Evolutionary conservation across 768 basidiomycete genomes (phyloP).

Genomic region (Phallus indusiatus): DNA sequence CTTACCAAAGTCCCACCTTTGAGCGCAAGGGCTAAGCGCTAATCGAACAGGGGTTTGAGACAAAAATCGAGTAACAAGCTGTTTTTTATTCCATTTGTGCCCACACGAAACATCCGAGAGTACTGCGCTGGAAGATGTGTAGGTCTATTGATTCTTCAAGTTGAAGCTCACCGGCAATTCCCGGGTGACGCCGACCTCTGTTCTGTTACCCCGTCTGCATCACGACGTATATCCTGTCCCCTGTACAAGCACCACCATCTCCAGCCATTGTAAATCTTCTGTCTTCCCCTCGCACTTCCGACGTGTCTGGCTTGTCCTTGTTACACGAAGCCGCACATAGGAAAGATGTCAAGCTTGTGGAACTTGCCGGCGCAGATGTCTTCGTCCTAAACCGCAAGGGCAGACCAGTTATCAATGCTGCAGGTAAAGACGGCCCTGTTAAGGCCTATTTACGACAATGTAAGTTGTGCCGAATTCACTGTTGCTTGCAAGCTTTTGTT

Average conservation of each 20-base stretch:
- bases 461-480: constrained; percentile 37
- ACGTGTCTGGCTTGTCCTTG: constrained; percentile 64
- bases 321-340: constrained; percentile 82
- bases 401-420: constrained; percentile 52
- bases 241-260: constrained; percentile 22
- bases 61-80: too few species aligned
- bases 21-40: too few species aligned
- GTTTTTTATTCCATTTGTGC: too few species aligned
- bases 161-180: too few species aligned
- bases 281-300: constrained; percentile 55
- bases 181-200: too few species aligned
- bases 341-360: constrained; percentile 71
- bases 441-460: constrained; percentile 78
- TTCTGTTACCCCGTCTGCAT: too few species aligned
- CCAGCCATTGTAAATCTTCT: constrained; percentile 47
- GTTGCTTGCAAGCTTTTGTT: neutral
- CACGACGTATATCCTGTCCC: constrained; percentile 66
- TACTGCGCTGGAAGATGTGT: too few species aligned
- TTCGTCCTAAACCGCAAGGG: constrained; percentile 76
- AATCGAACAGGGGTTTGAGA: too few species aligned
- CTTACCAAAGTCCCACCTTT: too few species aligned
- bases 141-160: too few species aligned
- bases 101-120: too few species aligned
- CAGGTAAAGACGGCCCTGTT: constrained; percentile 73
- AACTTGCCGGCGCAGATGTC: constrained; percentile 85